Base-by-base conservation (phyloP, 257 asterid species). In the Capsicum chinense region DNA sequence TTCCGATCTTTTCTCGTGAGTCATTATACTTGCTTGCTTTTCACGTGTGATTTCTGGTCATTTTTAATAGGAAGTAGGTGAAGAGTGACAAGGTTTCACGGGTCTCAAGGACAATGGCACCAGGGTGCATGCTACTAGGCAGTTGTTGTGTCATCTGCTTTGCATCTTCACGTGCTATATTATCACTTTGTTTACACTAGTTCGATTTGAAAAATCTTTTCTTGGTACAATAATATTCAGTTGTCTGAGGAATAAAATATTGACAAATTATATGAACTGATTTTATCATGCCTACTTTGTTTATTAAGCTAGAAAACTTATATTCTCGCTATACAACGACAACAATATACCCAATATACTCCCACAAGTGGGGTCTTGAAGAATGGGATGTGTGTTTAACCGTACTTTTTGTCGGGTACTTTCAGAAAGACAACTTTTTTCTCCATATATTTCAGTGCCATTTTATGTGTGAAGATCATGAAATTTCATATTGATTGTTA, bases 51-150 rank as follows among this genome's bases (percentile, higher is more conserved):
- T 54, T 52, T 76, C 81, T 26, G 47, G 44, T 9, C 39, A 15
- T 8, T 44, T 78, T 21, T 17, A 39, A 35, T 73, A 5, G 44
- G 17, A 9, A 21, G 82, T 78, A 54, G 82, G 82, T 52, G 21
- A 15, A 54, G 26, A 26, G 33, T 54, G n/a, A 78, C 13, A 33
- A 54, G 0, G 26, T 78, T 33, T 78, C 82, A 78, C 64, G 82
- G 82, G 50, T 78, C 64, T 78, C 82, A 54, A 78, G 82, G 82
- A 33, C 44, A 50, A 74, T 50, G n/a, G 50, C 13, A 33, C 47
- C 62, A 76, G 81, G 19, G 50, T 33, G 54, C 78, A 3, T 3
- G 78, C 50, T 15, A 68, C 21, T 68, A 68, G 78, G 13, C 50
- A 68, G 26, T 14, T 9, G 44, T 39, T 39, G 26, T 68, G 15